phyloP scores from a whole-genome alignment of 306 rosid genomes.

The Trichosanthes cucumerina region DNA sequence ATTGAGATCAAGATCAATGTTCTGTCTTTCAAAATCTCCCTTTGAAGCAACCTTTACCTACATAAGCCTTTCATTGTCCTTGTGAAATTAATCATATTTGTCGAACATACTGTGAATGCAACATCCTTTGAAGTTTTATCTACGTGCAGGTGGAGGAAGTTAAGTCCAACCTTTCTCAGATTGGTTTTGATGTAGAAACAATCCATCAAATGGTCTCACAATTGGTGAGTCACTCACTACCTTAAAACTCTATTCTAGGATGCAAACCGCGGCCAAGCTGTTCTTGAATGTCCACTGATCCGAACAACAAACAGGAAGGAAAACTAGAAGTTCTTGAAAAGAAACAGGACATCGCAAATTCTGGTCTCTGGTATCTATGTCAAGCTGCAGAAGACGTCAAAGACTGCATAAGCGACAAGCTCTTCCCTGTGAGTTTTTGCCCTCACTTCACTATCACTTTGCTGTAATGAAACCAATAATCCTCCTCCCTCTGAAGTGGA shows the following conservation, averaged over 20 bases:
- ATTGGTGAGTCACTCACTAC: constrained; percentile 27
- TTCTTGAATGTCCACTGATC: neutral
- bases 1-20: neutral
- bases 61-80: neutral
- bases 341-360: constrained; percentile 42
- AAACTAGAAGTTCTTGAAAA: constrained; percentile 35
- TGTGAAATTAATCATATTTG: neutral
- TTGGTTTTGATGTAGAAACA: constrained; percentile 41
- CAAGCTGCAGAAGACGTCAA: constrained; percentile 28
- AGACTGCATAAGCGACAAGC: constrained; percentile 22
- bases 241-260: neutral
- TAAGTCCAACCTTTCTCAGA: constrained; percentile 61
- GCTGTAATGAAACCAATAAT: neutral
- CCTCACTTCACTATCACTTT: neutral
- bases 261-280: neutral
- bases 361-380: constrained; percentile 46
- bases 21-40: neutral
- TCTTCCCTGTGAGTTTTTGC: constrained; percentile 21
- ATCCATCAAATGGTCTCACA: constrained; percentile 42
- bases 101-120: neutral
- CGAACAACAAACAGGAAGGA: constrained; percentile 33
- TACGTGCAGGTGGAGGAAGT: constrained; percentile 51
- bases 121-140: neutral
- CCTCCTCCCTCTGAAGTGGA: neutral
- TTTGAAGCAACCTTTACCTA: neutral